Conservation (phyloP, 345 rosid genomes). For the Ceriops decandra region DNA sequence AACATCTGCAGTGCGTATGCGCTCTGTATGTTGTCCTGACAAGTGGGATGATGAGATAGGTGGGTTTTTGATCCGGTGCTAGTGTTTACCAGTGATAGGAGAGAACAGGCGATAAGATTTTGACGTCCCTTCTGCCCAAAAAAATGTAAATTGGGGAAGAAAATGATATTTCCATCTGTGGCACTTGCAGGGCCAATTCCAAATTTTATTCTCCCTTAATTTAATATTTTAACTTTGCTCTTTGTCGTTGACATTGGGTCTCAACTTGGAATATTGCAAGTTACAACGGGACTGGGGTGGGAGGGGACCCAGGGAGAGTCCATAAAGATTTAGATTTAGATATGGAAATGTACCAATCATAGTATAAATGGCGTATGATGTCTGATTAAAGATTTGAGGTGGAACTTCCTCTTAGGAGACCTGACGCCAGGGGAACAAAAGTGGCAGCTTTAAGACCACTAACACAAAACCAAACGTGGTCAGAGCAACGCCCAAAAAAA, state of each 20-base stretch:
- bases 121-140: background rate
- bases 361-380: background rate
- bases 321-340: background rate
- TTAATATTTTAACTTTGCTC: no score
- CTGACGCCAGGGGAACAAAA: background rate
- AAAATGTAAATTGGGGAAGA: background rate
- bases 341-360: conserved; percentile 9
- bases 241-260: no score
- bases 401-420: conserved; percentile 6
- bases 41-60: conserved; percentile 27
- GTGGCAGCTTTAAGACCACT: conserved; percentile 17
- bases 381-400: conserved; percentile 4
- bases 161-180: conserved; percentile 20
- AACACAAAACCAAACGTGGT: background rate
- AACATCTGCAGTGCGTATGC: conserved; percentile 25
- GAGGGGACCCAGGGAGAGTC: background rate
- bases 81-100: background rate
- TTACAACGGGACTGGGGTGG: background rate
- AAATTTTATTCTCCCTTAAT: no score
- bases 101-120: conserved; percentile 25
- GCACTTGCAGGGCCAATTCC: no score
- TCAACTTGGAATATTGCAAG: background rate
- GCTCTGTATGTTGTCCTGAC: conserved; percentile 1
- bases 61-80: background rate
- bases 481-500: background rate